These are phyloP conservation scores for Musa troglodytarum DNA, from an alignment of 176 grass and related monocot species.

Conservation along the genomic window DNA sequence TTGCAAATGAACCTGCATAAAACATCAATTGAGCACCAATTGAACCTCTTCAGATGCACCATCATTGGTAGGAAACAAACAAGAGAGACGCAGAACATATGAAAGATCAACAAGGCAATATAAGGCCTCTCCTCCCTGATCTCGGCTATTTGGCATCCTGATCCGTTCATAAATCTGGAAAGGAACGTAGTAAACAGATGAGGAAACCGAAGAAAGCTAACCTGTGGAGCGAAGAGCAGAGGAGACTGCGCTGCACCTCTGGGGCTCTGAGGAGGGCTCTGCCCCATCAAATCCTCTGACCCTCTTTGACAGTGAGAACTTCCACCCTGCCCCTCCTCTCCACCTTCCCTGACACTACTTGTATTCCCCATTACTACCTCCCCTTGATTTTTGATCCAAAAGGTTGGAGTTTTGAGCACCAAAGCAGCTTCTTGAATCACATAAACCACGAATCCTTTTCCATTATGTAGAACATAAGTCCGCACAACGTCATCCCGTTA, in stretches of 20 bases:
- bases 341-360: slow-evolving; percentile 14
- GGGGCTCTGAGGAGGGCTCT: slow-evolving; percentile 20
- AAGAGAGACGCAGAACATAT: too few species aligned
- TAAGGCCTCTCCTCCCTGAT: too few species aligned
- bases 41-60: too few species aligned
- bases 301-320: background rate
- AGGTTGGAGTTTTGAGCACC: background rate
- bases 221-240: slow-evolving; percentile 25
- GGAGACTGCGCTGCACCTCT: slow-evolving; percentile 4
- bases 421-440: background rate
- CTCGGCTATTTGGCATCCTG: background rate
- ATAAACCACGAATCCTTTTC: background rate
- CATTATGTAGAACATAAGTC: background rate
- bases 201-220: background rate
- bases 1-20: too few species aligned
- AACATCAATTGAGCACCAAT: too few species aligned
- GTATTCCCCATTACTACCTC: slow-evolving; percentile 19
- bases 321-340: background rate
- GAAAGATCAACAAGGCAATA: too few species aligned
- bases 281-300: slow-evolving; percentile 20
- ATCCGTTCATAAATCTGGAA: background rate
- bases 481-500: background rate
- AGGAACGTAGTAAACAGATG: background rate
- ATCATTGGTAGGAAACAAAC: too few species aligned
- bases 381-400: background rate